These are phyloP conservation scores for Aaosphaeria arxii DNA, from an alignment of 2,329 filamentous ascomycete species.

Conservation along the genomic window DNA sequence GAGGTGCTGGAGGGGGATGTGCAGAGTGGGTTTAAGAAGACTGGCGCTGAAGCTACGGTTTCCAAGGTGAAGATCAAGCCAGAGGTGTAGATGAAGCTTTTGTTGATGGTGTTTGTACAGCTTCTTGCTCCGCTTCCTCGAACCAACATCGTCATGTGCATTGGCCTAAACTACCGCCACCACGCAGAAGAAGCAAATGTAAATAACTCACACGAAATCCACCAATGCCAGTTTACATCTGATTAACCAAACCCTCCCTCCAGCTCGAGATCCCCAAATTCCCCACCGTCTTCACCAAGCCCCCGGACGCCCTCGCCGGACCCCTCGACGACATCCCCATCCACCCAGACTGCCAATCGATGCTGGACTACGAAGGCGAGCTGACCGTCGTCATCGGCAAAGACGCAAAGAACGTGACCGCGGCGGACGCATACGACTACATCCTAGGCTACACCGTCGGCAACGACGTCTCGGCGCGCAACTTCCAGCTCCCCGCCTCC, in stretches of 20 bases:
- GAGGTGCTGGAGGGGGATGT: slow-evolving; percentile 28
- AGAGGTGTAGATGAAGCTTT: not conserved
- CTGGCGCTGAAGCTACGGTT: slow-evolving; percentile 20
- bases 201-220: slow-evolving; percentile 1
- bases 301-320: slow-evolving; percentile 31
- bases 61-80: slow-evolving; percentile 14
- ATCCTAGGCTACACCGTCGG: slow-evolving; percentile 62
- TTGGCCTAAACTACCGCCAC: slow-evolving; percentile 34
- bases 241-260: not conserved
- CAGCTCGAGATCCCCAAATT: slow-evolving; percentile 26
- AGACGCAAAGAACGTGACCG: slow-evolving; percentile 40
- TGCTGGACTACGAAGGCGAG: slow-evolving; percentile 39
- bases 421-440: slow-evolving; percentile 56
- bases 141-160: slow-evolving; percentile 30
- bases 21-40: slow-evolving; percentile 27
- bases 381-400: slow-evolving; percentile 32
- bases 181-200: slow-evolving; percentile 34
- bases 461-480: slow-evolving; percentile 63
- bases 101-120: slow-evolving; percentile 5
- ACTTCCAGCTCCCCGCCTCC: slow-evolving; percentile 44
- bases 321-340: slow-evolving; percentile 29
- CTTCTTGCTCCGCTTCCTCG: slow-evolving; percentile 25
- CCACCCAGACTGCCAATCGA: slow-evolving; percentile 26
- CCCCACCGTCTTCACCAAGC: slow-evolving; percentile 36
- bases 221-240: not conserved